Conservation (phyloP, 2,329 filamentous ascomycete genomes). For the Verticillium nonalfalfae region DNA sequence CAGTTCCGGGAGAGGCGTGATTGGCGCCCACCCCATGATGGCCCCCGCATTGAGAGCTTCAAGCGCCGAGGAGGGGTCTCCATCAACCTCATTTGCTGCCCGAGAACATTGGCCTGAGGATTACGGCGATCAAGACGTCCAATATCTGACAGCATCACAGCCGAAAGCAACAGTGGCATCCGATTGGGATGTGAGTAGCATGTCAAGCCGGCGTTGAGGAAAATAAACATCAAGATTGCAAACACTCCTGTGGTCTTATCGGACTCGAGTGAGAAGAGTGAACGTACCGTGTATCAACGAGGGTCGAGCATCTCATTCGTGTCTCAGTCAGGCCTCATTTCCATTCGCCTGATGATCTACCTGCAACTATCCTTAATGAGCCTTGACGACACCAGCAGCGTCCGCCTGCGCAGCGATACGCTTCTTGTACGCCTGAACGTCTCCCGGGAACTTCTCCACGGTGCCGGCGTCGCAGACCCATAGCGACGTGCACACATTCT, state of each 20-base stretch:
- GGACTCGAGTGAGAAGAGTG: too few species aligned
- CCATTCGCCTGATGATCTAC: not conserved
- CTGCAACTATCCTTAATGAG: conserved; percentile 32
- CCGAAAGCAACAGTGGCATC: not conserved
- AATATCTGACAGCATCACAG: not conserved
- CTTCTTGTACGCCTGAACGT: conserved; percentile 97
- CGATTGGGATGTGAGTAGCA: too few species aligned
- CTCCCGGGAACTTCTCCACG: conserved; percentile 92
- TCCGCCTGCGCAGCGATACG: conserved; percentile 86
- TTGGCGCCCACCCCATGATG: not conserved
- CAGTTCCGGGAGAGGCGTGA: not conserved
- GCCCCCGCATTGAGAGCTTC: not conserved
- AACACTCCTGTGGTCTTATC: too few species aligned
- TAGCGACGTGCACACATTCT: conserved; percentile 87
- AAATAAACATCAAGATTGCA: too few species aligned
- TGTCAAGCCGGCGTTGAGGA: too few species aligned
- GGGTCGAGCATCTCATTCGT: too few species aligned
- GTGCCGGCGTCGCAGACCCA: conserved; percentile 96
- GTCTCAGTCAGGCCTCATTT: not conserved
- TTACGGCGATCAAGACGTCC: not conserved
- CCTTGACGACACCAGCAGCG: conserved; percentile 75
- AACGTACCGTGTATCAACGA: too few species aligned
- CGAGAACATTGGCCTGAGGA: not conserved
- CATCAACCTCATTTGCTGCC: not conserved
- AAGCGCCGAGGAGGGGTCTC: not conserved